Evolutionary conservation across 495 filamentous ascomycete species (phyloP).

Genomic region (Tricharina praecox): DNA sequence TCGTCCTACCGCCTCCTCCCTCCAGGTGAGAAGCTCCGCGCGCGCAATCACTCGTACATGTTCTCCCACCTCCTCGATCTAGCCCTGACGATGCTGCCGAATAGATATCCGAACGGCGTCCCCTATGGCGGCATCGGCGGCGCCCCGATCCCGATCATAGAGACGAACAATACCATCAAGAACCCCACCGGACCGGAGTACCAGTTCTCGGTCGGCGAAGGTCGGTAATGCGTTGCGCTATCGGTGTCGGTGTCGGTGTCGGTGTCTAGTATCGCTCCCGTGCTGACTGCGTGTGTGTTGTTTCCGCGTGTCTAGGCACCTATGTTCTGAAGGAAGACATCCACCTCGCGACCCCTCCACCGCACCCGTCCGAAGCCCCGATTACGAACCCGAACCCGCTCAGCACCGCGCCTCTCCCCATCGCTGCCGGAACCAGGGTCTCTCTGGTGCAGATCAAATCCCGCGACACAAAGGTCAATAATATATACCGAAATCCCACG

Average conservation of each 20-base stretch:
- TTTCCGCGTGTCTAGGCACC: conserved; percentile 50
- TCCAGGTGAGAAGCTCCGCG: not conserved
- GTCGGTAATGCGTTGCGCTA: conserved; percentile 31
- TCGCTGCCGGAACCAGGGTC: conserved; percentile 71
- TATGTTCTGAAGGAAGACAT: conserved; percentile 80
- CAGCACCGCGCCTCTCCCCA: conserved; percentile 61
- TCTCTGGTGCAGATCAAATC: conserved; percentile 54
- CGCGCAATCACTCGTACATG: not conserved
- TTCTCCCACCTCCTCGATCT: not conserved
- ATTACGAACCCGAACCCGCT: conserved; percentile 75
- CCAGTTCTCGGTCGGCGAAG: conserved; percentile 84
- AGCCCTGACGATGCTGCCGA: not conserved
- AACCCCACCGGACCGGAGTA: conserved; percentile 59
- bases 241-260: too few species aligned
- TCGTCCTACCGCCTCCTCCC: not conserved
- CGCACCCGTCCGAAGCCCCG: conserved; percentile 83
- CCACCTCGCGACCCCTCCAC: conserved; percentile 81
- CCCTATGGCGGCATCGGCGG: conserved; percentile 18
- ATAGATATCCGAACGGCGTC: not conserved
- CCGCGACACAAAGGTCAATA: conserved; percentile 38
- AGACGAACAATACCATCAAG: conserved; percentile 76
- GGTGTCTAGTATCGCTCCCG: too few species aligned
- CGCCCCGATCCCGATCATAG: conserved; percentile 44
- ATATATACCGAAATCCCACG: conserved; percentile 35
- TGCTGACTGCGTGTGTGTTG: too few species aligned